Base-by-base conservation (phyloP, 2,329 filamentous ascomycete genomes). In the Magnaporthiopsis incrustans region DNA sequence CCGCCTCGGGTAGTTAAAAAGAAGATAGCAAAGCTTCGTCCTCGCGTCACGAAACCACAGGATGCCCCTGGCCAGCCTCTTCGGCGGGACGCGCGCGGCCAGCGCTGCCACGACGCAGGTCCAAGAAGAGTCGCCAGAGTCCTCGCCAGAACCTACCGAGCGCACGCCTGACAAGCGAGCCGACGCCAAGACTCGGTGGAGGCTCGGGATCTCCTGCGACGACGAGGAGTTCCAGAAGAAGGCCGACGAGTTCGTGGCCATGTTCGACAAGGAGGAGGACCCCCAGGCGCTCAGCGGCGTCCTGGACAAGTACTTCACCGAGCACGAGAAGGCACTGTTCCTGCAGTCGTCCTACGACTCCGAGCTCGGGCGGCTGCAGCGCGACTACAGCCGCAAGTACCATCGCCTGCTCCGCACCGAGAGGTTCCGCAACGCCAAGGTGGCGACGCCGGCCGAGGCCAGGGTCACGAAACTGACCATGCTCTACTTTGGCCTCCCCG, bases 401-500 rank as follows among this genome's bases (percentile, higher is more conserved):
- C 27, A 38, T 27, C 10, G 32, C 30, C 61, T 65, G n/a, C 32
- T 62, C 56, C 25, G 50, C 33, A 59, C 57, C 15, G 26, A 30
- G 12, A n/a, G 62, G n/a, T 63, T 63, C 15, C 7, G 15, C 10
- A n/a, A 12, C 62, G 62, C 14, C 8, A 59, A 59, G 56, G 10
- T 38, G 57, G 35, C 27, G 27, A 38, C 30, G 38, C 57, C 58
- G n/a, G 26, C n/a, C 7, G 61, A 65, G 57, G 26, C 32, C 33
- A 44, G 53, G 56, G 35, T 57, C 6, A 60, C 57, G n/a, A 81
- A 80, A 68, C 65, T 83, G 64, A 71, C 79, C 0, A 75, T 81
- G 71, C 71, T 80, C 59, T 81, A 77, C 68, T 82, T 81, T 65
- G 80, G 80, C 0, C 68, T 81, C 7, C 78, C 78, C 0, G 72